Conservation (phyloP, 2,329 filamentous ascomycete genomes). For the Helminthosporium solani region DNA sequence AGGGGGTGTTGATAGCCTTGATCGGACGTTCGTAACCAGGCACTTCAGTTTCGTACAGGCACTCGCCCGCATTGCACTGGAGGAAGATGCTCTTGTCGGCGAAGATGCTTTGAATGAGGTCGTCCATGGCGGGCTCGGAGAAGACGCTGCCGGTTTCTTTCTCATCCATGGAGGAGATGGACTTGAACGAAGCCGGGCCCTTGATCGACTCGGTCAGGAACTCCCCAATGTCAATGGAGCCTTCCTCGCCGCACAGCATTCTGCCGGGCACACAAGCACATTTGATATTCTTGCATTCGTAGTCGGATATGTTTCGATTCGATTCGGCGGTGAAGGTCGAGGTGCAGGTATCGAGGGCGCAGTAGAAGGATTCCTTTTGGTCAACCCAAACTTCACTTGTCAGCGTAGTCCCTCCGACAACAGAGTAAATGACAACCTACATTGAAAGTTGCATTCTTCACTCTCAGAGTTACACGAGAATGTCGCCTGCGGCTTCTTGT, state of each 20-base stretch:
- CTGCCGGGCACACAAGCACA: constrained; percentile 87
- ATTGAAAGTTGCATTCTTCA: constrained; percentile 89
- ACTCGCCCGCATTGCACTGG: constrained; percentile 82
- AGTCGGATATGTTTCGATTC: constrained; percentile 75
- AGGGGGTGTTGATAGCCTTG: constrained; percentile 93
- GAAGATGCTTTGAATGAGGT: constrained; percentile 83
- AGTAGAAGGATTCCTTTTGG: constrained; percentile 92
- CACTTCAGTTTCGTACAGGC: constrained; percentile 87
- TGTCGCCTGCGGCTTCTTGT: constrained; percentile 86
- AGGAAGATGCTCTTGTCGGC: constrained; percentile 88
- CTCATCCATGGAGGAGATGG: constrained; percentile 57
- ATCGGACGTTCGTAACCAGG: constrained; percentile 86
- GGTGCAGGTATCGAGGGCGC: constrained; percentile 77
- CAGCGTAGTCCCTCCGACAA: constrained; percentile 16
- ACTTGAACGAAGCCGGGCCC: constrained; percentile 83
- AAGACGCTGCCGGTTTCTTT: constrained; percentile 77
- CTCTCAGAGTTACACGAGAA: constrained; percentile 82
- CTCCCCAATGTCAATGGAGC: constrained; percentile 87
- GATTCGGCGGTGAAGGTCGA: constrained; percentile 69
- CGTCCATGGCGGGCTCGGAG: constrained; percentile 88
- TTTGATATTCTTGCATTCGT: constrained; percentile 79
- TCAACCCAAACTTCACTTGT: constrained; percentile 83
- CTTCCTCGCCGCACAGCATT: constrained; percentile 90
- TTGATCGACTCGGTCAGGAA: constrained; percentile 81
- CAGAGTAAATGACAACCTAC: constrained; percentile 52